Evolutionary conservation across 2,329 filamentous ascomycete genomes (phyloP).

Genomic region (Chrysoporthe puriensis): DNA sequence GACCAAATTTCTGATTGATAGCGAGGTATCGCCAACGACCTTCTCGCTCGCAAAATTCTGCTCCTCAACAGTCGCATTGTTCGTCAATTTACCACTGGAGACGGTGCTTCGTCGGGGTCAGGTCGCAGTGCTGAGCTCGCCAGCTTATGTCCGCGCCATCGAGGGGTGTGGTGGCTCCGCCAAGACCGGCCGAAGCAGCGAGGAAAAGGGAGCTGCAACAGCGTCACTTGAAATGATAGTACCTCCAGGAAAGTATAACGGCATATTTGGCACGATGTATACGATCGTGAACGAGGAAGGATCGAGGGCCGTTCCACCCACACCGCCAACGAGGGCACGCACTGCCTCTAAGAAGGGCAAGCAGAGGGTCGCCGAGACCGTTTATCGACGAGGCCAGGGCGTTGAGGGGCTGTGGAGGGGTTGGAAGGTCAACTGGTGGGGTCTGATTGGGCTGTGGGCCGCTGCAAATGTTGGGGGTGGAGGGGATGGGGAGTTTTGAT

Average conservation of each 20-base stretch:
- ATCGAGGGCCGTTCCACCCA: constrained; percentile 49
- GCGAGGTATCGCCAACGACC: constrained; percentile 75
- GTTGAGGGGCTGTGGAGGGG: constrained; percentile 71
- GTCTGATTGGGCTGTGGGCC: constrained; percentile 73
- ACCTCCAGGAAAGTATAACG: constrained; percentile 77
- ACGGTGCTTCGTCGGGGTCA: constrained; percentile 90
- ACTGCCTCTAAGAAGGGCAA: constrained; percentile 37
- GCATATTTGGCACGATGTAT: constrained; percentile 91
- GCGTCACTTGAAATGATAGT: constrained; percentile 71
- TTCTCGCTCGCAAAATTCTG: constrained; percentile 85
- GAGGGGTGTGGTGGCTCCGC: constrained; percentile 35
- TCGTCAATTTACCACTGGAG: constrained; percentile 87
- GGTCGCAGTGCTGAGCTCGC: constrained; percentile 68
- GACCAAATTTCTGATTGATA: constrained; percentile 82
- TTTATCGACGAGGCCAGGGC: constrained; percentile 66
- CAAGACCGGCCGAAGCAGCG: constrained; percentile 32
- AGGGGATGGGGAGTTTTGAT: constrained; percentile 63
- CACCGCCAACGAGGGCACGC: constrained; percentile 38
- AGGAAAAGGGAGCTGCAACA: constrained; percentile 35
- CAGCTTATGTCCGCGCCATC: constrained; percentile 54
- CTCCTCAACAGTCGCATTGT: constrained; percentile 77
- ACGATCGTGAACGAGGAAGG: constrained; percentile 85
- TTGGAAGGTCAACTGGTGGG: constrained; percentile 81
- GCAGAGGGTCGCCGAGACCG: constrained; percentile 44
- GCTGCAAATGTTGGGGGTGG: constrained; percentile 66